A percentile compares a stretch with the other conserved stretches of the same genome.
These are phyloP conservation scores for Abrus precatorius DNA, from an alignment of 306 rosid genomes.

Conservation along the genomic window DNA sequence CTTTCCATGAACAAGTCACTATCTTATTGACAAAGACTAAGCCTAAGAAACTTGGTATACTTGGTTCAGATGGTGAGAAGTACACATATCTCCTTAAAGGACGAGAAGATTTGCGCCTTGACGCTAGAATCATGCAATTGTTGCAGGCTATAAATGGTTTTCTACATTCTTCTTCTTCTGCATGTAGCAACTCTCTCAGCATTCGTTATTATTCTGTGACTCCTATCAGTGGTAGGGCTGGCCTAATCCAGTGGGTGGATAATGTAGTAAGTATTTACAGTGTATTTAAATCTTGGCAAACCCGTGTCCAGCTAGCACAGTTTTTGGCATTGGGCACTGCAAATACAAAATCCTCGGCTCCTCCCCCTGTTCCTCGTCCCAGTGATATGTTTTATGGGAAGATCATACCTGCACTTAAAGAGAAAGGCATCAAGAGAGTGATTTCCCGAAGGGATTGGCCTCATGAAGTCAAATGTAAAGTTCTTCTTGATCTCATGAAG, in stretches of 20 bases:
- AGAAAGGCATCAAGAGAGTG: conserved; percentile 98
- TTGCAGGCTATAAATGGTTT: conserved; percentile 93
- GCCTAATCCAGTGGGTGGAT: conserved; percentile 95
- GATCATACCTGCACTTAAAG: conserved; percentile 98
- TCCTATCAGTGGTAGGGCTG: conserved; percentile 97
- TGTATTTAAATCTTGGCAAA: conserved; percentile 97
- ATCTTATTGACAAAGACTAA: conserved; percentile 95
- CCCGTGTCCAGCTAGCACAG: conserved; percentile 80
- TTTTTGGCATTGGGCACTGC: conserved; percentile 66
- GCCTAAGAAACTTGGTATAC: conserved; percentile 87
- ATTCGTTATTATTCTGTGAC: conserved; percentile 96
- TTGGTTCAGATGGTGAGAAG: conserved; percentile 92
- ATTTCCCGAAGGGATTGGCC: conserved; percentile 99
- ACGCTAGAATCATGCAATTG: conserved; percentile 96
- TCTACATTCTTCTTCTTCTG: conserved; percentile 80
- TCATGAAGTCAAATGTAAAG: conserved; percentile 94
- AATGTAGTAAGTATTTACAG: conserved; percentile 91
- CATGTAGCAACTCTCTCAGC: conserved; percentile 75
- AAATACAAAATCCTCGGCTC: conserved; percentile 75
- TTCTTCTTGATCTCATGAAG: conserved; percentile 92
- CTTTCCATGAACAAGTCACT: conserved; percentile 79
- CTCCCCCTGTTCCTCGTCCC: conserved; percentile 94
- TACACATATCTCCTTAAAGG: conserved; percentile 96
- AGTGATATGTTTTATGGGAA: conserved; percentile 99
- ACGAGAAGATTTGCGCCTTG: conserved; percentile 97